Percentiles rank a stretch among this genome's conserved stretches.
Conservation (phyloP, 2,329 filamentous ascomycete species). For the Pestalotiopsis sp. region DNA sequence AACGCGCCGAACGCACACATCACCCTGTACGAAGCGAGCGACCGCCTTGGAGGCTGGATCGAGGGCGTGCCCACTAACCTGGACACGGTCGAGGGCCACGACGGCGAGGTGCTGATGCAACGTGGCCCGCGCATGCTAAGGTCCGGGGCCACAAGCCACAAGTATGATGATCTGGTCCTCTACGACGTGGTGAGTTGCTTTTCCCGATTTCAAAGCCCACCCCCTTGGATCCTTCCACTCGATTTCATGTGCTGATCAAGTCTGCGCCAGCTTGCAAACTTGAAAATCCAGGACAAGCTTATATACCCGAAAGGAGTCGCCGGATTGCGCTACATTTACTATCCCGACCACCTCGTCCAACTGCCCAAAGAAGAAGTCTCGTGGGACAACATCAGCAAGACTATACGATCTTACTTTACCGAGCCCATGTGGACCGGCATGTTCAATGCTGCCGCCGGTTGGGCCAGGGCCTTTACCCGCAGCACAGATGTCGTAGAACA, state of each 20-base stretch:
- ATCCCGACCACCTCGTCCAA: constrained; percentile 77
- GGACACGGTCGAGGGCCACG: constrained; percentile 48
- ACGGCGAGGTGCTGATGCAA: constrained; percentile 72
- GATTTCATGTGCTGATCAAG: neutral
- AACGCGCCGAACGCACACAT: constrained; percentile 69
- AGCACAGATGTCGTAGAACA: neutral
- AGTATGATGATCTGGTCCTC: constrained; percentile 66
- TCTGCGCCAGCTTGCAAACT: constrained; percentile 54
- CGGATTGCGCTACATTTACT: constrained; percentile 79
- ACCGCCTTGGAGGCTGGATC: constrained; percentile 82
- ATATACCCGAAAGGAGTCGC: constrained; percentile 49
- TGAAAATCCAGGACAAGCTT: constrained; percentile 60
- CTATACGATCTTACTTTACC: constrained; percentile 18
- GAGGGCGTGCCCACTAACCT: constrained; percentile 66
- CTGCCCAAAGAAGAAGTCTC: constrained; percentile 19
- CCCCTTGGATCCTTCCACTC: constrained; percentile 19
- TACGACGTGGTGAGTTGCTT: constrained; percentile 65
- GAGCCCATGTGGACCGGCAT: constrained; percentile 30
- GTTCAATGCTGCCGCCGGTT: constrained; percentile 14
- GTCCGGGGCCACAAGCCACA: constrained; percentile 39
- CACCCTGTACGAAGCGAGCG: constrained; percentile 76
- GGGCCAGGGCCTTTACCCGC: neutral
- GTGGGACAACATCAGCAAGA: constrained; percentile 16
- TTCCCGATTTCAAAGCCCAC: neutral
- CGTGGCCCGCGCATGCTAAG: constrained; percentile 79